A percentile compares a stretch with the other conserved stretches of the same genome.
Evolutionary conservation across 139 green algal genomes (phyloP).

Genomic region (Desmodesmus armatus): DNA sequence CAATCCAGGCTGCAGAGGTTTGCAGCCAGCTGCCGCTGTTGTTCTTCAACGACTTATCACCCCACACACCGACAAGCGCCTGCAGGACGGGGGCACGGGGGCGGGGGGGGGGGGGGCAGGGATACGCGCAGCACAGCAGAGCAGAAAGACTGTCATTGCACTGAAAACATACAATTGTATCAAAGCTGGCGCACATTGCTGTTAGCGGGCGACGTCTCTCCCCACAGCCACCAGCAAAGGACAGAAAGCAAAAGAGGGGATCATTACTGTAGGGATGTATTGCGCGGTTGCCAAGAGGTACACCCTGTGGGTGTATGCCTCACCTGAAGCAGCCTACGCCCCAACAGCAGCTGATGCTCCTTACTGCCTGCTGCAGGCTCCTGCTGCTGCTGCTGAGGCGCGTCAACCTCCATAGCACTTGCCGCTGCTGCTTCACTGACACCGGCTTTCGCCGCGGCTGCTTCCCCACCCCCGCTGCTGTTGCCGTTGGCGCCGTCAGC

Average conservation of each 20-base stretch:
- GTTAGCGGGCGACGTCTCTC: slow-evolving; percentile 13
- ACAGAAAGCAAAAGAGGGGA: too few relatives aligned
- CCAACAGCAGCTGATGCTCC: slow-evolving; percentile 44
- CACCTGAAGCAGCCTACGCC: slow-evolving; percentile 50
- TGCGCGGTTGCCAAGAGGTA: too few relatives aligned
- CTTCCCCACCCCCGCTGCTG: not conserved
- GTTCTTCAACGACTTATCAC: slow-evolving; percentile 19
- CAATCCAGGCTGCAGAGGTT: too few relatives aligned
- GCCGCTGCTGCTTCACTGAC: not conserved
- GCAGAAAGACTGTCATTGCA: too few relatives aligned
- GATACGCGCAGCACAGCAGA: too few relatives aligned
- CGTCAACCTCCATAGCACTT: not conserved
- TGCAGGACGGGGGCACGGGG: too few relatives aligned
- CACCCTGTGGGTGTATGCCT: too few relatives aligned
- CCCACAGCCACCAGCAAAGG: too few relatives aligned
- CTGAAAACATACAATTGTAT: too few relatives aligned
- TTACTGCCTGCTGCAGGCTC: slow-evolving; percentile 24
- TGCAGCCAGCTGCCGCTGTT: slow-evolving; percentile 40
- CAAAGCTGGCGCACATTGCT: slow-evolving; percentile 37
- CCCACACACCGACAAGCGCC: slow-evolving; percentile 44
- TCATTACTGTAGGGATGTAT: too few relatives aligned
- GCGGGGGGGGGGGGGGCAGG: too few relatives aligned
- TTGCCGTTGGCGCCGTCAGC: slow-evolving; percentile 38
- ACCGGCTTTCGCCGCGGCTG: not conserved
- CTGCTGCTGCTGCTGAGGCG: not conserved